phyloP scores from a whole-genome alignment of 2,329 filamentous ascomycete genomes.

The Daldinia sp. region DNA sequence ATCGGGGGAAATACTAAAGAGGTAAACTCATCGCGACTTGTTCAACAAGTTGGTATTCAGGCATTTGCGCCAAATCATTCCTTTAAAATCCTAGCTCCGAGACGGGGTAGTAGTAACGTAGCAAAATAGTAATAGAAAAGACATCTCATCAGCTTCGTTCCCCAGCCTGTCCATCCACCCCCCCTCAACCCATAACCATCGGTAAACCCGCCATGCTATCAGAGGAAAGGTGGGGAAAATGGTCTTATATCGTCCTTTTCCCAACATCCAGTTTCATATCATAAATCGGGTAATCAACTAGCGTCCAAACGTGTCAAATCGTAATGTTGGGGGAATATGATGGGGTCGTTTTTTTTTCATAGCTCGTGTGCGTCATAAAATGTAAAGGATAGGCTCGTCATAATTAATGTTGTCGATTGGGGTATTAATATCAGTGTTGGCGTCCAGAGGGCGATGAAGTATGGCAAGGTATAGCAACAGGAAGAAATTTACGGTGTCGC shows the following conservation, averaged over 20 bases:
- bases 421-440: not conserved
- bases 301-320: constrained; percentile 5
- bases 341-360: constrained; percentile 23
- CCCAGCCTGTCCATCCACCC: not conserved
- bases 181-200: not conserved
- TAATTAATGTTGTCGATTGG: not conserved
- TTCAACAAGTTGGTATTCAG: constrained; percentile 2
- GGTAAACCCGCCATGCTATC: constrained; percentile 2
- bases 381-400: constrained; percentile 9
- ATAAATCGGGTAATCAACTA: constrained; percentile 1
- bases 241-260: constrained; percentile 20
- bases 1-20: not conserved
- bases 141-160: constrained; percentile 13
- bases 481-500: not conserved
- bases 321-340: constrained; percentile 25
- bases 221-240: not conserved
- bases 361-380: constrained; percentile 26
- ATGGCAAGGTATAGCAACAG: not conserved
- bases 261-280: constrained; percentile 8
- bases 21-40: constrained; percentile 10
- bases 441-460: not conserved
- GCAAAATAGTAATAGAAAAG: not conserved
- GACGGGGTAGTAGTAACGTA: constrained; percentile 2
- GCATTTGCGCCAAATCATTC: constrained; percentile 9
- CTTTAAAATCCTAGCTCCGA: constrained; percentile 3